Evolutionary conservation across 306 rosid species (phyloP).

Genomic region (Quercus bicolor): DNA sequence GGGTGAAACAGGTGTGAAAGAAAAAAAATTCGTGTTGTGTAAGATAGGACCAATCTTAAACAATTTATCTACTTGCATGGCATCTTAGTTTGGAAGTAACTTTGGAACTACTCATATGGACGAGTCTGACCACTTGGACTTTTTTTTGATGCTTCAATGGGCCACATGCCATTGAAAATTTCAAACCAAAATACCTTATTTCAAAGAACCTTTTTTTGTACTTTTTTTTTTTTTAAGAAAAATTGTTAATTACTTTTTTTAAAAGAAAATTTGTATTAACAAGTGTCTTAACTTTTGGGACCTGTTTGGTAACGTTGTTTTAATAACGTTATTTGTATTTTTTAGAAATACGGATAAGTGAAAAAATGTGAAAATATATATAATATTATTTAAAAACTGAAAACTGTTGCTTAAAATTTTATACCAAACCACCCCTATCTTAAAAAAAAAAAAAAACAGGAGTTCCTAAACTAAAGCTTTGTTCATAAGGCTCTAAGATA

Average conservation of each 20-base stretch:
- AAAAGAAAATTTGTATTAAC: background rate
- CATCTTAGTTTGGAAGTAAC: conserved; percentile 43
- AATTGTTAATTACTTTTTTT: background rate
- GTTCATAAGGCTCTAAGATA: background rate
- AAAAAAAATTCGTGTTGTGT: no score
- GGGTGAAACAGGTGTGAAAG: no score
- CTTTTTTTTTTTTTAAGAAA: background rate
- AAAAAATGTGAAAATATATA: no score
- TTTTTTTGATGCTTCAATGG: conserved; percentile 20
- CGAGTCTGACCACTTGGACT: conserved; percentile 24
- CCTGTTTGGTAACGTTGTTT: accelerated
- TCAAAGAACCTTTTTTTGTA: background rate
- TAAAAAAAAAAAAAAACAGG: background rate
- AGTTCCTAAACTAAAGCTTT: conserved; percentile 8
- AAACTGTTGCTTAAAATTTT: no score
- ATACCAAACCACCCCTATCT: no score
- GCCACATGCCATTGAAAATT: conserved; percentile 33
- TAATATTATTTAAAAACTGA: no score
- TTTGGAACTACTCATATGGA: conserved; percentile 36
- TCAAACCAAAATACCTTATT: conserved; percentile 18
- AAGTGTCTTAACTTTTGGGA: no score
- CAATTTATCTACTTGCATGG: conserved; percentile 22
- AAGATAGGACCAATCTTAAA: background rate
- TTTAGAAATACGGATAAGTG: accelerated
- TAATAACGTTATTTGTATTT: no score